A percentile compares a stretch with the other conserved stretches of the same genome.
phyloP scores from a whole-genome alignment of 345 rosid genomes.

The Abelmoschus esculentus region DNA sequence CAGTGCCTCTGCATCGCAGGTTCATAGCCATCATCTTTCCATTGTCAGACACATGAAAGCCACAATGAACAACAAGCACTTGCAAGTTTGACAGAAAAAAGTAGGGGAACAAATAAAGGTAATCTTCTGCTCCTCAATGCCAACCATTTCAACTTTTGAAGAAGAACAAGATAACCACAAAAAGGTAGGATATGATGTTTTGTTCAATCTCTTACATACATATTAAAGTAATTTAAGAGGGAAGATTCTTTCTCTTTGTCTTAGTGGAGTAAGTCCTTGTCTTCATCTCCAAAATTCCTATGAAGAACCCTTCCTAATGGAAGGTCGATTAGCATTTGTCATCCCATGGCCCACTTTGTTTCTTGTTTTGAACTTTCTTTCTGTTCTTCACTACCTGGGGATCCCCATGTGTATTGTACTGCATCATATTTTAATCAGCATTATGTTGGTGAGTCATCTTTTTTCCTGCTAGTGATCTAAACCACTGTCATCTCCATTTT shows the following conservation, averaged over 20 bases:
- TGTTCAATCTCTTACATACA: slow-evolving; percentile 6
- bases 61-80: slow-evolving; percentile 13
- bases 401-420: slow-evolving; percentile 6
- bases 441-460: neutral
- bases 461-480: slow-evolving; percentile 29
- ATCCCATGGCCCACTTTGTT: slow-evolving; percentile 12
- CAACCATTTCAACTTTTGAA: neutral
- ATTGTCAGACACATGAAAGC: slow-evolving; percentile 15
- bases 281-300: slow-evolving; percentile 21
- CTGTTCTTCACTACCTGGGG: slow-evolving; percentile 5
- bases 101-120: slow-evolving; percentile 3
- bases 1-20: neutral
- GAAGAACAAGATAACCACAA: slow-evolving; percentile 9
- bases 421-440: slow-evolving; percentile 7
- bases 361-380: slow-evolving; percentile 13
- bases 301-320: neutral
- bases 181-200: slow-evolving; percentile 9
- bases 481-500: slow-evolving; percentile 27
- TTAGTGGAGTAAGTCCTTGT: slow-evolving; percentile 25
- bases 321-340: slow-evolving; percentile 22
- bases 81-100: slow-evolving; percentile 7
- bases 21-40: neutral
- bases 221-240: neutral
- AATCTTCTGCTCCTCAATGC: slow-evolving; percentile 14
- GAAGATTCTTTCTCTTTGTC: slow-evolving; percentile 50